Percentiles rank a stretch among this genome's conserved stretches.
Conservation (phyloP, 257 asterid species). For the Paulownia fortunei region DNA sequence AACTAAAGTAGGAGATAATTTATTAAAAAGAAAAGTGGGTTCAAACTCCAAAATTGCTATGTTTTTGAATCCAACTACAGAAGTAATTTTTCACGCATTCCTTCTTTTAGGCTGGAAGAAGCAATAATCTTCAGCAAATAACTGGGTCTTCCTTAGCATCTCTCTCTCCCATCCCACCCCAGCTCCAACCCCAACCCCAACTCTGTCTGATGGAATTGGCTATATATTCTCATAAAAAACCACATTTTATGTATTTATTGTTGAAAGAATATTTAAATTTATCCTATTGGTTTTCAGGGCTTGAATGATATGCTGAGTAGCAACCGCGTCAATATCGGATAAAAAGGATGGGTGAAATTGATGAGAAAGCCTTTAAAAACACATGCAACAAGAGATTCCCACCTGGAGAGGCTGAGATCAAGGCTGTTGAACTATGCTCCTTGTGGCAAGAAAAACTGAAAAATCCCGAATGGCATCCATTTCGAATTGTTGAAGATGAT, state of each 20-base stretch:
- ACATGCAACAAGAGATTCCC: constrained; percentile 55
- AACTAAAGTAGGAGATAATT: neutral
- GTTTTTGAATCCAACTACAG: neutral
- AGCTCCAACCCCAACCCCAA: neutral
- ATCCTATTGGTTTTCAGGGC: constrained; percentile 44
- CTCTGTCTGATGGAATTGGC: neutral
- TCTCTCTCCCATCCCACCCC: neutral
- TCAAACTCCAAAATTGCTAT: neutral
- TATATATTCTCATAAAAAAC: neutral
- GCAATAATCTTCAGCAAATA: neutral
- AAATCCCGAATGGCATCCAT: constrained; percentile 68
- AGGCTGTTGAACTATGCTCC: constrained; percentile 60
- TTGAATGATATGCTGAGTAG: constrained; percentile 46
- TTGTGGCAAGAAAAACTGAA: constrained; percentile 71
- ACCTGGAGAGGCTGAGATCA: constrained; percentile 56
- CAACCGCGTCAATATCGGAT: constrained; percentile 56
- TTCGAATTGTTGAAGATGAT: constrained; percentile 40
- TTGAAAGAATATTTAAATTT: neutral
- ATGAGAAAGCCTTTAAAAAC: constrained; percentile 49
- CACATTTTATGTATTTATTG: neutral
- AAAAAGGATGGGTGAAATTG: constrained; percentile 81
- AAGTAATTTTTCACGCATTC: neutral
- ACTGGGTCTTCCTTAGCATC: neutral
- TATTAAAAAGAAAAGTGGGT: neutral
- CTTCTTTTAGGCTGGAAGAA: neutral